phyloP scores from a whole-genome alignment of 768 basidiomycete species.

The Collybia sordida region DNA sequence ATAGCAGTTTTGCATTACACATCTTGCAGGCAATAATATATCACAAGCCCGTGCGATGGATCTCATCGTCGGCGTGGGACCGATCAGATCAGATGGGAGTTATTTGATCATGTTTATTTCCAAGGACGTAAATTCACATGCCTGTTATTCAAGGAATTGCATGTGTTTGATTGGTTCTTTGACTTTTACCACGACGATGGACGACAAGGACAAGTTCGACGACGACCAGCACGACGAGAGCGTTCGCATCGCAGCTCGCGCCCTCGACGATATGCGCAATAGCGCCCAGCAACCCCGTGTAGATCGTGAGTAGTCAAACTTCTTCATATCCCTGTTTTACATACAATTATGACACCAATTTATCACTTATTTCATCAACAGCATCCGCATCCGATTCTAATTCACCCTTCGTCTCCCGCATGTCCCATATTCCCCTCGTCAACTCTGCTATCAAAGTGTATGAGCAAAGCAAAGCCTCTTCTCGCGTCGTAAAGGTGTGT shows the following conservation, averaged over 20 bases:
- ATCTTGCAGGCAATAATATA: no score
- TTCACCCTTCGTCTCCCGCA: conserved; percentile 44
- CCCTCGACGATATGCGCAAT: conserved; percentile 77
- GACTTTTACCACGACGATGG: conserved; percentile 14
- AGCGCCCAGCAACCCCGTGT: conserved; percentile 25
- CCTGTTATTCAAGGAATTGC: conserved; percentile 1
- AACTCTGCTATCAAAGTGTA: conserved; percentile 72
- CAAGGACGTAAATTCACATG: conserved; percentile 4
- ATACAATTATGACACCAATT: neutral
- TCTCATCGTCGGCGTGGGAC: no score
- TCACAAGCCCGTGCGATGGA: no score
- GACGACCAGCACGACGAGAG: conserved; percentile 65
- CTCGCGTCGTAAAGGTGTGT: conserved; percentile 82
- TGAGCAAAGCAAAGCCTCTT: conserved; percentile 81
- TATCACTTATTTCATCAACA: conserved; percentile 4
- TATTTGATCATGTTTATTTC: conserved; percentile 2
- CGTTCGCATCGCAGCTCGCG: conserved; percentile 75
- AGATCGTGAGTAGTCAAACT: conserved; percentile 9
- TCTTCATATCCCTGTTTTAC: neutral
- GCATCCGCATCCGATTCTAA: conserved; percentile 14
- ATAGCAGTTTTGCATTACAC: no score
- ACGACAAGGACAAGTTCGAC: conserved; percentile 11
- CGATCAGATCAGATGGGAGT: neutral
- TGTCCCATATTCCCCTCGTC: conserved; percentile 72
- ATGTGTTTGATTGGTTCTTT: conserved; percentile 3